Evolutionary conservation across 2,329 filamentous ascomycete species (phyloP), one percentile per base, ranked within the genome.

Genomic region (Calonectria hongkongensis): DNA sequence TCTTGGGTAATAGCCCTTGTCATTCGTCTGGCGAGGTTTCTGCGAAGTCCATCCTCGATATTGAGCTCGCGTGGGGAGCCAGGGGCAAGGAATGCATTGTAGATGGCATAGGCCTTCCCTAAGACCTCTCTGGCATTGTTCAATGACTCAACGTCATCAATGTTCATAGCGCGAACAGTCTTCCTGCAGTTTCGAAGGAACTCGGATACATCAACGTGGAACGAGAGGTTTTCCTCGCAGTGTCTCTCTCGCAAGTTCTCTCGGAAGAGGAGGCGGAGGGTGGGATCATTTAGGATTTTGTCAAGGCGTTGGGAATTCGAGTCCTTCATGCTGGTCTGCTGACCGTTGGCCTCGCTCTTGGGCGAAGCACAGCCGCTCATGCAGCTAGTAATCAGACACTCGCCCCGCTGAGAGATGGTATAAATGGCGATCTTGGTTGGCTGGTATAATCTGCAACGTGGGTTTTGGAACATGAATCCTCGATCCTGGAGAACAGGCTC

Each of bases 41-140:
- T 98, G 73, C 96, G 95, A 47, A 99, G 89, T 79, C 95, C 93
- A 83, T 98, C 96, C 82, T 99, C 97, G 80, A 98, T 98, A 86
- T 98, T 98, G 71, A 98, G 90, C 85, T 99, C 96, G 82, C 96
- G 98, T 1, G 96, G 97, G 54, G 96, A 98, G 1, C 96, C 96
- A 4, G 96, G 96, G 0, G 96, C 97, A 75, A 99, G 86, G 86
- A 98, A 99, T 16, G 96, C 96, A 81, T 98, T 99, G 90, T 98
- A 99, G 75, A 98, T 92, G 78, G 94, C 95, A 85, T 99, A 98
- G 2, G 96, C 96, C 75, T 96, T 95, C 21, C 97, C 97, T 84
- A 99, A 92, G 21, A 96, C 98, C 86, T 98, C 96, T 82, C 97
- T 94, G 79, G 98, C 95, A 7, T 93, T 91, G 81, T 98, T 96